A percentile compares a stretch with the other conserved stretches of the same genome.
Conservation (phyloP, 345 rosid genomes). For the Hibiscus syriacus region DNA sequence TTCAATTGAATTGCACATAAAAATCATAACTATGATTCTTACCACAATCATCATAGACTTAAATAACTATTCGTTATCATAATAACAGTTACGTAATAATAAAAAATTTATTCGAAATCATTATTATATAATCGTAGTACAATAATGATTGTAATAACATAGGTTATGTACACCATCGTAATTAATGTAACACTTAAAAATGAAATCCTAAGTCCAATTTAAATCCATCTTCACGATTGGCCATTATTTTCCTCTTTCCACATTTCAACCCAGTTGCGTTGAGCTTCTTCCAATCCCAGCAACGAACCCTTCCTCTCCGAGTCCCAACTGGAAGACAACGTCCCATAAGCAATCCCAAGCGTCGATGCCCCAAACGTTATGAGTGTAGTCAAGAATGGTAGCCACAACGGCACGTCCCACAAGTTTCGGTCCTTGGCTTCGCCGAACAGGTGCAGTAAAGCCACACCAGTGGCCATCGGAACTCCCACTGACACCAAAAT, state of each 20-base stretch:
- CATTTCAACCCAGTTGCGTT: slow-evolving; percentile 3
- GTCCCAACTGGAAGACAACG: not conserved
- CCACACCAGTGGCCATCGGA: not conserved
- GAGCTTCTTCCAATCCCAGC: not conserved
- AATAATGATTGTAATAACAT: no score
- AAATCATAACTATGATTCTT: not conserved
- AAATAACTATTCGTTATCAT: no score
- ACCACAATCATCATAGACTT: not conserved
- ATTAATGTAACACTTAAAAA: no score
- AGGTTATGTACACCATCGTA: no score
- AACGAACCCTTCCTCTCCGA: not conserved
- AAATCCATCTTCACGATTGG: not conserved
- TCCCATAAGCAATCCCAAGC: not conserved
- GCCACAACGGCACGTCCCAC: not conserved
- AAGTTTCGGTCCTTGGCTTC: not conserved
- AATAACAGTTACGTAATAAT: no score
- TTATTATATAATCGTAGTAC: no score
- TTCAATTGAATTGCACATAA: no score
- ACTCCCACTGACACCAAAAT: not conserved
- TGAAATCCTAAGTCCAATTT: no score
- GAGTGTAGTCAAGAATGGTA: not conserved
- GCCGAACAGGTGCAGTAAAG: not conserved
- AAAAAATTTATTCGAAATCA: no score
- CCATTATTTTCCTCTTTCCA: not conserved
- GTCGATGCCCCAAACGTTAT: not conserved